Percentiles rank a stretch among this genome's conserved stretches.
Conservation (phyloP, 2,329 filamentous ascomycete species). For the Diaporthe vaccinii region DNA sequence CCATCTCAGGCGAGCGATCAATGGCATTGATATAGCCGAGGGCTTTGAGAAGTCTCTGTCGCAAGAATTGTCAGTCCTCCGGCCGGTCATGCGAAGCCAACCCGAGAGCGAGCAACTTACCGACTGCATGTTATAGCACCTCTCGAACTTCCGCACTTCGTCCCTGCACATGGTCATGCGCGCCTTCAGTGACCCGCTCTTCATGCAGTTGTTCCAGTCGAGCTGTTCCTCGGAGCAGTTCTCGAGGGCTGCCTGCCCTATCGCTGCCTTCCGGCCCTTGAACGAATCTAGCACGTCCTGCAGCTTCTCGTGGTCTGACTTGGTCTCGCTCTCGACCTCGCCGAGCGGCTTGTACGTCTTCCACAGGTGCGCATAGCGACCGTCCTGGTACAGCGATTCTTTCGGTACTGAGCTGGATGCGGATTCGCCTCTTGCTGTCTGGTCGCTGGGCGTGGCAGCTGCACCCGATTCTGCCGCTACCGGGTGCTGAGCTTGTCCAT, state of each 20-base stretch:
- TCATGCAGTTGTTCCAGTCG: slow-evolving; percentile 86
- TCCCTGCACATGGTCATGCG: slow-evolving; percentile 84
- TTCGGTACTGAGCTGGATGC: slow-evolving; percentile 55
- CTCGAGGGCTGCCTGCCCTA: slow-evolving; percentile 87
- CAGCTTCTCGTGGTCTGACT: slow-evolving; percentile 84
- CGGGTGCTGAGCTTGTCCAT: slow-evolving; percentile 13
- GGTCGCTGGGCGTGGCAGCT: slow-evolving; percentile 18
- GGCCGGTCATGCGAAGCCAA: background rate
- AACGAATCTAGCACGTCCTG: slow-evolving; percentile 84
- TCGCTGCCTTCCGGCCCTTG: slow-evolving; percentile 83
- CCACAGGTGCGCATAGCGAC: slow-evolving; percentile 88
- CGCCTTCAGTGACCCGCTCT: slow-evolving; percentile 75
- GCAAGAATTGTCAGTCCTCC: background rate
- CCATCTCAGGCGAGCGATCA: slow-evolving; percentile 74
- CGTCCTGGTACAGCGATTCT: slow-evolving; percentile 69
- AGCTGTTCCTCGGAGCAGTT: slow-evolving; percentile 93
- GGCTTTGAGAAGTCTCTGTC: slow-evolving; percentile 86
- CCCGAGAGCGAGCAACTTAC: slow-evolving; percentile 57
- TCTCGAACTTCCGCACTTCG: slow-evolving; percentile 83
- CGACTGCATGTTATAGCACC: slow-evolving; percentile 90
- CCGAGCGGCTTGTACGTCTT: slow-evolving; percentile 85
- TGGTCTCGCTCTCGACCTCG: slow-evolving; percentile 76
- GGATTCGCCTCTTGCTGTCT: slow-evolving; percentile 37
- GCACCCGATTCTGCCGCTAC: slow-evolving; percentile 18
- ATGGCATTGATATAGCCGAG: slow-evolving; percentile 84